These are phyloP conservation scores for Boletus sp. DNA, from an alignment of 768 basidiomycete species.

Conservation along the genomic window DNA sequence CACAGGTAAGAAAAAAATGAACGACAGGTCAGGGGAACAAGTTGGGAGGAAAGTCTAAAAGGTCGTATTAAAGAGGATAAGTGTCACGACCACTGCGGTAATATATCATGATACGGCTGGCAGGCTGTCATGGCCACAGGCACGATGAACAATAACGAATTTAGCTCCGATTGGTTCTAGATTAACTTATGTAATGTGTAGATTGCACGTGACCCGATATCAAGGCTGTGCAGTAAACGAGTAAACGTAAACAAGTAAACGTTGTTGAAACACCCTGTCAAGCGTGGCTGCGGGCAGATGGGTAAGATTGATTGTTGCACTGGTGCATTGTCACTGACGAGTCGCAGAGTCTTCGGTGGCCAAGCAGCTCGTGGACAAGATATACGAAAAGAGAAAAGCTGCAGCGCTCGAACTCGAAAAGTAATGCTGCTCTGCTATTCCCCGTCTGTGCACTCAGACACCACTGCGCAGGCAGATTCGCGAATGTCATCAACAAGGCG, in stretches of 20 bases:
- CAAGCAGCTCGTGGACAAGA: slow-evolving; percentile 85
- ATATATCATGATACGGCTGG: background rate
- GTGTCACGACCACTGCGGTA: too few relatives aligned
- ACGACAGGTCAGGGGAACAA: background rate
- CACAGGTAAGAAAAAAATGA: background rate
- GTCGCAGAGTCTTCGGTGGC: slow-evolving; percentile 65
- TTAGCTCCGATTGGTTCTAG: too few relatives aligned
- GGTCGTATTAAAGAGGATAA: background rate
- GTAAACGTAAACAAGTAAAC: too few relatives aligned
- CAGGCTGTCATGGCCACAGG: background rate
- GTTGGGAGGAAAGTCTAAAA: background rate
- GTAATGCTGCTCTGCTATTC: slow-evolving; percentile 38
- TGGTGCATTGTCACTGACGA: background rate
- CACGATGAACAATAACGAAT: background rate
- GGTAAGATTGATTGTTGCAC: slow-evolving; percentile 8
- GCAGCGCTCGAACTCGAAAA: slow-evolving; percentile 96
- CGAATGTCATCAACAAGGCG: slow-evolving; percentile 80
- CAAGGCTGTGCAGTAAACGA: background rate
- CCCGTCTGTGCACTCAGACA: slow-evolving; percentile 9
- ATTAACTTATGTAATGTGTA: background rate
- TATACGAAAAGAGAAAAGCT: slow-evolving; percentile 95
- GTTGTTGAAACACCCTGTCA: background rate
- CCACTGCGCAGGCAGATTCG: slow-evolving; percentile 66
- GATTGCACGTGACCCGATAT: slow-evolving; percentile 10
- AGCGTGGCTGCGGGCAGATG: slow-evolving; percentile 8